Evolutionary conservation across 2,329 filamentous ascomycete species (phyloP).

Genomic region (Alternaria infectoria): DNA sequence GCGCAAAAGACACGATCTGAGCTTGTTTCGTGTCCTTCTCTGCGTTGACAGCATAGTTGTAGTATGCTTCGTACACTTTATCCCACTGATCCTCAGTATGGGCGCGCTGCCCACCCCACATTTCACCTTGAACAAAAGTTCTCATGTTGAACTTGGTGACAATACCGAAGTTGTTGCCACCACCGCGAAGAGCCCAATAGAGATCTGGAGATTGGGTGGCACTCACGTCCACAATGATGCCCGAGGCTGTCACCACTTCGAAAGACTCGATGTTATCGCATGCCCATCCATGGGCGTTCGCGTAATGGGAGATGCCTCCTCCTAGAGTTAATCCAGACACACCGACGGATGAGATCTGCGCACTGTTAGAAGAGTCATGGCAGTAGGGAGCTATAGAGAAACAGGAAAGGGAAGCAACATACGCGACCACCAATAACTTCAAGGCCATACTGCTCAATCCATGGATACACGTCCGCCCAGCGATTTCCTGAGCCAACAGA

Average conservation of each 20-base stretch:
- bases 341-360: slow-evolving; percentile 17
- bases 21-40: slow-evolving; percentile 22
- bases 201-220: slow-evolving; percentile 44
- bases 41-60: slow-evolving; percentile 21
- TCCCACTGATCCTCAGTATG: slow-evolving; percentile 24
- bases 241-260: slow-evolving; percentile 35
- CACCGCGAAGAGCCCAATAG: slow-evolving; percentile 48
- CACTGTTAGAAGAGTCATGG: background rate
- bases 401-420: slow-evolving; percentile 1
- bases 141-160: slow-evolving; percentile 36
- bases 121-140: slow-evolving; percentile 30
- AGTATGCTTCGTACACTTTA: slow-evolving; percentile 23
- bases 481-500: slow-evolving; percentile 40
- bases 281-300: slow-evolving; percentile 30
- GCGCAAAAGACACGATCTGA: slow-evolving; percentile 30
- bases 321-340: slow-evolving; percentile 27
- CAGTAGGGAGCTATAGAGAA: background rate
- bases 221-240: slow-evolving; percentile 21
- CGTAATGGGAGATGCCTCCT: slow-evolving; percentile 35
- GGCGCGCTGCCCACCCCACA: slow-evolving; percentile 36
- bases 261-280: slow-evolving; percentile 44
- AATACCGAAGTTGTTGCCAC: slow-evolving; percentile 45
- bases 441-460: slow-evolving; percentile 35
- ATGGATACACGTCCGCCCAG: slow-evolving; percentile 45
- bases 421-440: slow-evolving; percentile 41